These are phyloP conservation scores for Glycine latifolia DNA, from an alignment of 306 rosid species.

Conservation along the genomic window DNA sequence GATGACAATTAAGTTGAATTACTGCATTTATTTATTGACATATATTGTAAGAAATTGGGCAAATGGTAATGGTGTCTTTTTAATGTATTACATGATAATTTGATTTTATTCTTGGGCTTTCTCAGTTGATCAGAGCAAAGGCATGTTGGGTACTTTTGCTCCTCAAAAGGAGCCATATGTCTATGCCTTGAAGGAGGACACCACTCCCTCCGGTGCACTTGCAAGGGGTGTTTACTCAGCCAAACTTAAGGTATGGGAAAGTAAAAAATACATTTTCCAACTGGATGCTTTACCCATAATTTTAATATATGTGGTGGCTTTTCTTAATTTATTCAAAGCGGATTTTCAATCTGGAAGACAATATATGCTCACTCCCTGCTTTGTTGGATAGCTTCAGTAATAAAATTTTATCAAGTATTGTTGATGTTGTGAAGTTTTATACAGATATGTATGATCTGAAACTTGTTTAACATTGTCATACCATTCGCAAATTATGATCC, in stretches of 20 bases:
- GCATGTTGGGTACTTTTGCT: conserved; percentile 95
- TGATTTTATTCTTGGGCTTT: conserved; percentile 38
- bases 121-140: conserved; percentile 86
- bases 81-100: too few relatives aligned
- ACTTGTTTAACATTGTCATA: conserved; percentile 17
- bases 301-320: not conserved
- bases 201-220: conserved; percentile 82
- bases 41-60: not conserved
- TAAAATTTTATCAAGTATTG: not conserved
- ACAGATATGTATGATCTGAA: conserved; percentile 7
- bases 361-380: not conserved
- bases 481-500: not conserved
- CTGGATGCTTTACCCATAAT: conserved; percentile 19
- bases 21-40: conserved; percentile 6
- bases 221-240: conserved; percentile 94
- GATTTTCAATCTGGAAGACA: conserved; percentile 17
- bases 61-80: not conserved
- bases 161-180: conserved; percentile 79
- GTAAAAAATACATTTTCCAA: not conserved
- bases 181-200: conserved; percentile 33
- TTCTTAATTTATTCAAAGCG: conserved; percentile 7
- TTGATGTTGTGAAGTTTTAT: not conserved
- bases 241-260: conserved; percentile 70
- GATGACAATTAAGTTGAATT: conserved; percentile 23
- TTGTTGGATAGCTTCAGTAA: not conserved